These are phyloP conservation scores for Boletus vinaceobasis DNA, from an alignment of 768 basidiomycete genomes.

Conservation along the genomic window DNA sequence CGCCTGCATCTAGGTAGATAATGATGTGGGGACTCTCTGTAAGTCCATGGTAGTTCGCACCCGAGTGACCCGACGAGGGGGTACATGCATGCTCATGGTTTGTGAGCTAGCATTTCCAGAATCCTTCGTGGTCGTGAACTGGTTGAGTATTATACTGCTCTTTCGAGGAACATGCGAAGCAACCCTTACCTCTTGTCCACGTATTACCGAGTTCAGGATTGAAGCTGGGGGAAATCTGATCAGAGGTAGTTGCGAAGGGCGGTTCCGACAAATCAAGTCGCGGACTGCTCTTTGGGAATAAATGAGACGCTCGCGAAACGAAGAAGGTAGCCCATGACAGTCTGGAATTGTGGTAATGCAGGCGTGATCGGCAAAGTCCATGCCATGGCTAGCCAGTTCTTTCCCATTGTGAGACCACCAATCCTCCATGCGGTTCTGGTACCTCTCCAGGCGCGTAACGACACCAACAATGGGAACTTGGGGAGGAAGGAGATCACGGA, in stretches of 20 bases:
- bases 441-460: slow-evolving; percentile 21
- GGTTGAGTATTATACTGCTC: background rate
- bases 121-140: background rate
- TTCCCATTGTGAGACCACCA: slow-evolving; percentile 19
- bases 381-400: slow-evolving; percentile 8
- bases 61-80: background rate
- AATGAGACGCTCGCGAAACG: slow-evolving; percentile 10
- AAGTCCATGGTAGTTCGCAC: background rate
- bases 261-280: slow-evolving; percentile 13
- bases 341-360: slow-evolving; percentile 18
- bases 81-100: background rate
- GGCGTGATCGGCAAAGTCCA: slow-evolving; percentile 20
- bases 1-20: background rate
- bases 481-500: slow-evolving; percentile 6
- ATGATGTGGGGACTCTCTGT: background rate
- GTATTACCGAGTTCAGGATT: background rate
- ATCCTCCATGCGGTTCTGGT: slow-evolving; percentile 18
- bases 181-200: slow-evolving; percentile 1
- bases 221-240: slow-evolving; percentile 10
- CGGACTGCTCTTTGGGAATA: slow-evolving; percentile 10
- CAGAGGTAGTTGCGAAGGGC: background rate
- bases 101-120: background rate
- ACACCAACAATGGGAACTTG: slow-evolving; percentile 15
- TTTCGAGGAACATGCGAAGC: background rate
- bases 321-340: background rate